phyloP scores from a whole-genome alignment of 2,329 filamentous ascomycete species.

The Paramyrothecium roridum region DNA sequence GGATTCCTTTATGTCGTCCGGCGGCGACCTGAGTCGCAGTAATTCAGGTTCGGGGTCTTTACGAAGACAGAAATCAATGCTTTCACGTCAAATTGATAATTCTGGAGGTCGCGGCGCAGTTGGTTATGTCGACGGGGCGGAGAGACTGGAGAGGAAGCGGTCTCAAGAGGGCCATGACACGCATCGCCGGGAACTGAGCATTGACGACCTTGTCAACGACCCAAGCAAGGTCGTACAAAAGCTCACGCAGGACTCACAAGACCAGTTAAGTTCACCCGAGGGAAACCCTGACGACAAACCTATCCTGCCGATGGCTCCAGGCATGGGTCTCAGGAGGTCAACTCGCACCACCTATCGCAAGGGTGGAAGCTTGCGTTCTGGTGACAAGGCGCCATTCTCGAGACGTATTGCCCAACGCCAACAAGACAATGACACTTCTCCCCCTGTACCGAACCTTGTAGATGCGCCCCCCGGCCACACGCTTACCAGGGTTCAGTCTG shows the following conservation, averaged over 20 bases:
- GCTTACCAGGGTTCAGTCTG: slow-evolving; percentile 65
- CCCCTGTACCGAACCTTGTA: slow-evolving; percentile 27
- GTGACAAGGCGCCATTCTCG: slow-evolving; percentile 71
- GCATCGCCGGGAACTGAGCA: slow-evolving; percentile 58
- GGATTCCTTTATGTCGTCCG: slow-evolving; percentile 61
- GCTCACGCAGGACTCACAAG: slow-evolving; percentile 56
- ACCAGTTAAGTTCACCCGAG: slow-evolving; percentile 39
- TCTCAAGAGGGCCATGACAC: slow-evolving; percentile 50
- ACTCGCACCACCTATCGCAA: slow-evolving; percentile 89
- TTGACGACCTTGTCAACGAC: slow-evolving; percentile 82
- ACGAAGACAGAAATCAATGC: slow-evolving; percentile 89
- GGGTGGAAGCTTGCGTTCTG: slow-evolving; percentile 77
- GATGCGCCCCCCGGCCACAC: slow-evolving; percentile 48
- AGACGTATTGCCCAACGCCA: slow-evolving; percentile 65
- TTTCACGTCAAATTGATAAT: slow-evolving; percentile 86
- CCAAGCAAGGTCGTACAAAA: slow-evolving; percentile 69
- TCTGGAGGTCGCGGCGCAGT: slow-evolving; percentile 54
- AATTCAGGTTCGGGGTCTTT: slow-evolving; percentile 61
- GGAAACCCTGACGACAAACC: slow-evolving; percentile 68
- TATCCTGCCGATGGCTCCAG: slow-evolving; percentile 75
- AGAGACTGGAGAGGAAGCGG: slow-evolving; percentile 70
- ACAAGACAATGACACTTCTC: slow-evolving; percentile 49
- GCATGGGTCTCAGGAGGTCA: slow-evolving; percentile 79
- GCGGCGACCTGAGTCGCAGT: slow-evolving; percentile 47
- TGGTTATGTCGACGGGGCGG: slow-evolving; percentile 80